These are phyloP conservation scores for Liquidambar formosana DNA, from an alignment of 164 flowering plant species.

Conservation along the genomic window DNA sequence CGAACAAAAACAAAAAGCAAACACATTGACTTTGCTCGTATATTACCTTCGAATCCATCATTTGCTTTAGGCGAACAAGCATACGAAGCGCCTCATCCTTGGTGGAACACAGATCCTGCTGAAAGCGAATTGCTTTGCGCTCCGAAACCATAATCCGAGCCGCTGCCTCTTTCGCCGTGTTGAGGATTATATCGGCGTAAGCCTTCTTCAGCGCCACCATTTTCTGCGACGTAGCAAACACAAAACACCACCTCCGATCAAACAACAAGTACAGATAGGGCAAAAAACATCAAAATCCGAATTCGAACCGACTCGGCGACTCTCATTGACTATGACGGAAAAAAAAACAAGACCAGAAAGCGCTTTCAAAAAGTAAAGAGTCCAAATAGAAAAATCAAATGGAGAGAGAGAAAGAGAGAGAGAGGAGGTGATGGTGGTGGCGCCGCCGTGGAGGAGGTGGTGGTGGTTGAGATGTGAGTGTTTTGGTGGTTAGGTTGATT, in stretches of 20 bases:
- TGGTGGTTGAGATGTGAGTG: neutral
- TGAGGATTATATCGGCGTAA: slow-evolving; percentile 53
- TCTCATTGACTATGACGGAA: no score
- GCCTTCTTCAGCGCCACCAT: slow-evolving; percentile 53
- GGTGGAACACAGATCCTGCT: slow-evolving; percentile 32
- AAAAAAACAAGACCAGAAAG: no score
- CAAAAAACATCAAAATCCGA: no score
- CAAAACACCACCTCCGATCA: no score
- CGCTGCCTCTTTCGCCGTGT: slow-evolving; percentile 58
- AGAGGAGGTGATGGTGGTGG: neutral
- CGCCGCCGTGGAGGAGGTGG: neutral
- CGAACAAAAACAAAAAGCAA: no score
- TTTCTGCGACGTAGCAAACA: slow-evolving; percentile 22
- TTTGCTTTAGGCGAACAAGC: slow-evolving; percentile 42
- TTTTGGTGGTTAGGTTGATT: neutral
- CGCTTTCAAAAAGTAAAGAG: neutral
- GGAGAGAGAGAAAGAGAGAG: neutral
- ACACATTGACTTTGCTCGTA: neutral
- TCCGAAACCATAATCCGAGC: slow-evolving; percentile 46
- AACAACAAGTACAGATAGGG: no score
- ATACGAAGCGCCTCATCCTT: slow-evolving; percentile 48
- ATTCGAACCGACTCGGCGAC: no score
- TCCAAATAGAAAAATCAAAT: neutral
- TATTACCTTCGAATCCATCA: slow-evolving; percentile 42
- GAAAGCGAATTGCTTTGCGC: slow-evolving; percentile 29